Conservation (phyloP, 2,329 filamentous ascomycete genomes). For the Dothistroma septosporum region DNA sequence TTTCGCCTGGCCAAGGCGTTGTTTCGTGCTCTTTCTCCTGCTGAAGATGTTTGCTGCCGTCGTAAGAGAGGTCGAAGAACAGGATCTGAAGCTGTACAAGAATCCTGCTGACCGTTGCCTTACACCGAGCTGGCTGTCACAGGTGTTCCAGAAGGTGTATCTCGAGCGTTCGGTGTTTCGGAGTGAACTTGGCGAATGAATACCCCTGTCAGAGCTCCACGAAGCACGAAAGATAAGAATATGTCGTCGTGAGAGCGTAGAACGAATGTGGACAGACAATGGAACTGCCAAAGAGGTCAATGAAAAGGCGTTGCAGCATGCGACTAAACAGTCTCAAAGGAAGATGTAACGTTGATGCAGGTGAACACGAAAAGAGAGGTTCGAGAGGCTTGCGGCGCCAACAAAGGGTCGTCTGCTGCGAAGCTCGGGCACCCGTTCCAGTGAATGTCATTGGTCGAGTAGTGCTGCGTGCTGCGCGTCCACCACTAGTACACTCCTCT, state of each 20-base stretch:
- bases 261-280: neutral
- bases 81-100: slow-evolving; percentile 12
- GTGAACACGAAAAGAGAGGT: slow-evolving; percentile 10
- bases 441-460: slow-evolving; percentile 14
- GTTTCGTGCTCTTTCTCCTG: slow-evolving; percentile 1
- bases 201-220: slow-evolving; percentile 8
- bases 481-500: slow-evolving; percentile 9
- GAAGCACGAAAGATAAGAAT: slow-evolving; percentile 4
- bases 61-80: neutral
- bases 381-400: slow-evolving; percentile 3
- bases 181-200: slow-evolving; percentile 2
- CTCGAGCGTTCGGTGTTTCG: slow-evolving; percentile 12
- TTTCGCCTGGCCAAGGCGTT: slow-evolving; percentile 11
- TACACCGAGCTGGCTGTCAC: neutral
- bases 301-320: neutral
- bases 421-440: neutral
- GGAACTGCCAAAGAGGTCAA: slow-evolving; percentile 3
- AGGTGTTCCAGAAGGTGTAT: slow-evolving; percentile 7
- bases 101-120: slow-evolving; percentile 13
- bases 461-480: slow-evolving; percentile 15
- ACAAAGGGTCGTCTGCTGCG: slow-evolving; percentile 12
- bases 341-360: slow-evolving; percentile 15
- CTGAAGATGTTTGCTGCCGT: neutral
- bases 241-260: neutral
- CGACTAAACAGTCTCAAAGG: slow-evolving; percentile 1